Evolutionary conservation across 2,329 filamentous ascomycete species (phyloP), one percentile per base, ranked within the genome.

Genomic region (Pyricularia sp.): DNA sequence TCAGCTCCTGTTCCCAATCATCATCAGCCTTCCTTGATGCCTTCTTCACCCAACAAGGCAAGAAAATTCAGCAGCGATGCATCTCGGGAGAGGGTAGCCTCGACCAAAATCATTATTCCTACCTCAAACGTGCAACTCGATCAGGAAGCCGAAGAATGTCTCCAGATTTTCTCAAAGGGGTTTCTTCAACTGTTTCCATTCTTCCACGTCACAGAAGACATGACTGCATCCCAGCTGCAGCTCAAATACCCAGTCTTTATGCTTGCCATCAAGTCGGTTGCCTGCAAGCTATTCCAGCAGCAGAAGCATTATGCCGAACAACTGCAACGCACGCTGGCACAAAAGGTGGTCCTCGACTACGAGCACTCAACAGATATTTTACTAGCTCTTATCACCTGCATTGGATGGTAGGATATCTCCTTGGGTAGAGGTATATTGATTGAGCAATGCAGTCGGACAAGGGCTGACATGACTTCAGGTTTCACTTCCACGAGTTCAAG

Each of bases 331-430:
- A 73, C 79, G 22, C 63, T 84, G 19, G 76, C 78, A 0, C 74
- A 77, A 30, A 75, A 75, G 60, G 70, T 83, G 8, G 68, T 84
- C 3, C 65, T 80, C n/a, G 75, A 80, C n/a, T 73, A 76, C 31
- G 80, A 83, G 60, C 75, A 77, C 60, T 77, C 70, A 59, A 72
- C 84, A 49, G 83, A 85, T 68, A 67, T 84, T 16, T 71, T 85
- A 3, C 70, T 85, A 24, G 73, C 72, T 28, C 78, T 75, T 62
- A 49, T 69, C 57, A 35, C 65, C 2, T 69, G 65, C 53, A 22
- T 70, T 78, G 9, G 73, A 60, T 83, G 80, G 78, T 78, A 70
- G 66, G 73, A 68, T 24, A 68, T 60, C 67, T 19, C 5, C 4
- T 40, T 13, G 44, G 19, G 49, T 77, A 74, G 75, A 44, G 2